Conservation (phyloP, 1,284 basidiomycete genomes). For the Lentinula novae-zelandiae region DNA sequence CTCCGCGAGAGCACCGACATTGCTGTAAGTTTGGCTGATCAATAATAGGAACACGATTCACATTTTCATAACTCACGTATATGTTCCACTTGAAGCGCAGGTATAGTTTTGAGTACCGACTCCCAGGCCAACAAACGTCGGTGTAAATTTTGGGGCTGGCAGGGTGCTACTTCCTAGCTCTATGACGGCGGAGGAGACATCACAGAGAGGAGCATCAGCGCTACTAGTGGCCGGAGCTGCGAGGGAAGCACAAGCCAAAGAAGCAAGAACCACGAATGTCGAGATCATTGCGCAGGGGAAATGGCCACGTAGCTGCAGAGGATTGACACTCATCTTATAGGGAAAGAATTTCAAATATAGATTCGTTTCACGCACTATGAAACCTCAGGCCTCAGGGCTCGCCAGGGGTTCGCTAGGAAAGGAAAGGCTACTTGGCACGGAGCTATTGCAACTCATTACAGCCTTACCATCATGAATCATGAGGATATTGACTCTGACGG, state of each 20-base stretch:
- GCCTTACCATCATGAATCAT: too few species aligned
- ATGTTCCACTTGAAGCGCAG: constrained; percentile 34
- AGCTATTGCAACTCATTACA: too few species aligned
- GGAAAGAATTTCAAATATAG: background rate
- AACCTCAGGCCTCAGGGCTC: background rate
- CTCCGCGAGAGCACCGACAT: constrained; percentile 49
- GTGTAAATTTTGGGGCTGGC: constrained; percentile 29
- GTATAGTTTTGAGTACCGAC: constrained; percentile 51
- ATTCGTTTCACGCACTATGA: background rate
- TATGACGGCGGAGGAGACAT: constrained; percentile 9
- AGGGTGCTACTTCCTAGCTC: constrained; percentile 22
- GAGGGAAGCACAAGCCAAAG: background rate
- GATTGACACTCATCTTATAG: background rate
- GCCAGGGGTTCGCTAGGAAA: too few species aligned
- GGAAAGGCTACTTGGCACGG: too few species aligned
- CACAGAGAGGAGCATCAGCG: constrained; percentile 2
- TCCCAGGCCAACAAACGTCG: constrained; percentile 42
- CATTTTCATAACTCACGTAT: constrained; percentile 27
- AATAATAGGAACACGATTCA: background rate
- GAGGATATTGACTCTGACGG: too few species aligned
- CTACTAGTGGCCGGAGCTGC: background rate
- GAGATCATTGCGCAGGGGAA: background rate
- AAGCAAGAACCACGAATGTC: background rate
- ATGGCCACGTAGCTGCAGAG: background rate
- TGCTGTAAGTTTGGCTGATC: constrained; percentile 6